Conservation (phyloP, 495 filamentous ascomycete genomes). For the Penicillium goetzii region DNA sequence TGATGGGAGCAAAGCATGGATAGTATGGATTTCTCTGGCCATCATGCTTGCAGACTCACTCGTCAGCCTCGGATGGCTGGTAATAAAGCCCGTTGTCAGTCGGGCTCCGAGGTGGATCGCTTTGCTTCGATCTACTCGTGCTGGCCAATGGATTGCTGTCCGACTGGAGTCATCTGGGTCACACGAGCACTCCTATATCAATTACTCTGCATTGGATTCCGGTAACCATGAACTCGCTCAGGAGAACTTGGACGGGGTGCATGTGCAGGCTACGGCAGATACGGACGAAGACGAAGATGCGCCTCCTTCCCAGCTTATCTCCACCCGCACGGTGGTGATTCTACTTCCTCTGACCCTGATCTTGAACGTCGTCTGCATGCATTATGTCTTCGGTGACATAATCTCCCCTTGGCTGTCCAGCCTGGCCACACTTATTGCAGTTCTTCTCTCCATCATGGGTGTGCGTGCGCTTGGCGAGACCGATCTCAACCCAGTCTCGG, state of each 20-base stretch:
- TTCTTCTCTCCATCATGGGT: conserved; percentile 92
- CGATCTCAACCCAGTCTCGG: conserved; percentile 94
- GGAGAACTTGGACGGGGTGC: conserved; percentile 13
- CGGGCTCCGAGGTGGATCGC: conserved; percentile 43
- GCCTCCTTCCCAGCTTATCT: conserved; percentile 80
- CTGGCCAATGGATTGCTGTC: conserved; percentile 33
- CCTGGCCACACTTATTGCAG: conserved; percentile 81
- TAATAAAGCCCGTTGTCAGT: conserved; percentile 61
- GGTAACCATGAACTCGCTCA: conserved; percentile 10
- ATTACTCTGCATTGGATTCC: conserved; percentile 46
- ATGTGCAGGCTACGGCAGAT: conserved; percentile 16
- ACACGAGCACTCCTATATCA: conserved; percentile 37
- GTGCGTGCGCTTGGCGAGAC: conserved; percentile 94
- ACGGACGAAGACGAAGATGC: conserved; percentile 67
- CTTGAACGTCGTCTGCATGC: conserved; percentile 79
- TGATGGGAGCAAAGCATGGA: conserved; percentile 93
- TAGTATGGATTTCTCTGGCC: conserved; percentile 91
- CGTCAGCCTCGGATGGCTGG: conserved; percentile 81
- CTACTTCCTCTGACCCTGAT: conserved; percentile 75
- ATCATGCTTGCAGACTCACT: conserved; percentile 97
- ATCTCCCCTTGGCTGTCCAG: conserved; percentile 69
- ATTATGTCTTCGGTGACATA: conserved; percentile 71
- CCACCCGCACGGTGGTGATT: conserved; percentile 68
- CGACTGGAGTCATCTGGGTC: conserved; percentile 17
- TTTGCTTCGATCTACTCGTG: conserved; percentile 30